phyloP scores from a whole-genome alignment of 495 filamentous ascomycete species.

The Penicillium salamii region DNA sequence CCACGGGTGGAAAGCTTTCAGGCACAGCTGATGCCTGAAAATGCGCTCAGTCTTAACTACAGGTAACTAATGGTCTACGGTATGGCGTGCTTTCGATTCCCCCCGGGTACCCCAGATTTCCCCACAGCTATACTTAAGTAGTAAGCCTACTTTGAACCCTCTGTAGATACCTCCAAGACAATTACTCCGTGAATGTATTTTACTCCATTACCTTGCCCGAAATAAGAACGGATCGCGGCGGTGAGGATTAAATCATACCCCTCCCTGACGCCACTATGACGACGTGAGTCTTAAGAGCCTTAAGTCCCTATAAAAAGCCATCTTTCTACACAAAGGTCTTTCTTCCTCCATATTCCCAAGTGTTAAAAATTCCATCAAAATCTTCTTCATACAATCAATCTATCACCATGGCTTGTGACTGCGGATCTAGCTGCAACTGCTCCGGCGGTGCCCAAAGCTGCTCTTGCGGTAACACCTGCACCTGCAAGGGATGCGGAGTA shows the following conservation, averaged over 20 bases:
- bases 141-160: too few species aligned
- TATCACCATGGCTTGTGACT: slow-evolving; percentile 37
- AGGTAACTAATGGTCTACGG: too few species aligned
- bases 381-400: not conserved
- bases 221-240: too few species aligned
- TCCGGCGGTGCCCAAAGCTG: slow-evolving; percentile 37
- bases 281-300: slow-evolving; percentile 5
- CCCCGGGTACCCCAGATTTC: not conserved
- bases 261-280: slow-evolving; percentile 18
- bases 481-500: slow-evolving; percentile 49
- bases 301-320: slow-evolving; percentile 1
- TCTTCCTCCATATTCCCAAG: not conserved
- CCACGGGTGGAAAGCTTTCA: too few species aligned
- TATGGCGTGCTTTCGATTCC: not conserved
- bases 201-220: too few species aligned
- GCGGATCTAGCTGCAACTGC: slow-evolving; percentile 39
- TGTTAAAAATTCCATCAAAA: too few species aligned
- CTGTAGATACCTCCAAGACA: too few species aligned
- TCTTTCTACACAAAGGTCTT: not conserved
- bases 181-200: too few species aligned
- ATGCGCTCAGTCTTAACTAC: too few species aligned
- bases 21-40: too few species aligned
- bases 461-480: slow-evolving; percentile 37
- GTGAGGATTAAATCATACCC: not conserved
- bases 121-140: too few species aligned